Conservation (phyloP, 176 grass and related monocot genomes). For the Phoenix roebelenii region DNA sequence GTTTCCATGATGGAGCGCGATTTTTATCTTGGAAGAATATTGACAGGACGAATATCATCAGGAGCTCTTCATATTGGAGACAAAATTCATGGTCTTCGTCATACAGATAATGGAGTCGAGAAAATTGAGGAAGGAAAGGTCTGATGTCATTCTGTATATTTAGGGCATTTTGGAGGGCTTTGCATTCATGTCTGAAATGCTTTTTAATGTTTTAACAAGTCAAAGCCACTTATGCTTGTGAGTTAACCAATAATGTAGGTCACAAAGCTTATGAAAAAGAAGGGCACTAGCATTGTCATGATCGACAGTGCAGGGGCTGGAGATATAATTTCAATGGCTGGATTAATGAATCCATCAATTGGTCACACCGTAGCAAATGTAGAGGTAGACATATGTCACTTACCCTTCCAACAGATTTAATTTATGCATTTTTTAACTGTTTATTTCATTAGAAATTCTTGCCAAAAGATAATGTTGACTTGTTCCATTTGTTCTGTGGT, state of each 20-base stretch:
- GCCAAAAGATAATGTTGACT: too few relatives aligned
- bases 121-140: conserved; percentile 99
- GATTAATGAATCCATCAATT: conserved; percentile 84
- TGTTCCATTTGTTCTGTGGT: too few relatives aligned
- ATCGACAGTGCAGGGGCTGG: conserved; percentile 87
- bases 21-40: conserved; percentile 97
- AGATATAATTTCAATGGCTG: conserved; percentile 96
- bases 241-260: conserved; percentile 34
- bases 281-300: conserved; percentile 68
- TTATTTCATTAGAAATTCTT: too few relatives aligned
- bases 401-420: too few relatives aligned
- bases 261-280: conserved; percentile 98
- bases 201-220: too few relatives aligned
- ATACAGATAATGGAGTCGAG: conserved; percentile 59
- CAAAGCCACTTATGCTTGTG: too few relatives aligned
- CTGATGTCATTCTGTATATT: neutral
- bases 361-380: conserved; percentile 93
- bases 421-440: too few relatives aligned
- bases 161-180: too few relatives aligned
- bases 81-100: conserved; percentile 74
- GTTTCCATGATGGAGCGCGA: conserved; percentile 99
- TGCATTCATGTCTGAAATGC: too few relatives aligned
- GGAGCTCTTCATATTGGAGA: conserved; percentile 75
- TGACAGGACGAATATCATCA: conserved; percentile 81
- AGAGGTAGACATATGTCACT: conserved; percentile 30